Evolutionary conservation across 176 grass and related monocot species (phyloP).

Genomic region (Guadua angustifolia): DNA sequence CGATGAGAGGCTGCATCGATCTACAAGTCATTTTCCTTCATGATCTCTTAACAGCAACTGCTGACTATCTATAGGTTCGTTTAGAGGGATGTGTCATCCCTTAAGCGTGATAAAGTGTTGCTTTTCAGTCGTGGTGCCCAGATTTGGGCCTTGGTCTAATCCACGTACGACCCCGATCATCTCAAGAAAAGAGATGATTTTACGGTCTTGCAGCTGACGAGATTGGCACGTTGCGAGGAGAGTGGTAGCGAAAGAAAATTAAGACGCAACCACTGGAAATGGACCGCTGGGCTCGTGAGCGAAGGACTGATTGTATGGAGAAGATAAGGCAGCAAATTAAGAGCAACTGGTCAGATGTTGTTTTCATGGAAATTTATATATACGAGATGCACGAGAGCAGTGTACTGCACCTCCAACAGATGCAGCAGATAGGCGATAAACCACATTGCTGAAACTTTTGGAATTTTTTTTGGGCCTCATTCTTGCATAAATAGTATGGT

Average conservation of each 20-base stretch:
- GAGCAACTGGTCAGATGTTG: slow-evolving; percentile 23
- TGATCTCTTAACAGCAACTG: slow-evolving; percentile 22
- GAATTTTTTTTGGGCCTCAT: no score
- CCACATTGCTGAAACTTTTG: no score
- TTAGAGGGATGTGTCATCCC: background rate
- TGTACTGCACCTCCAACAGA: background rate
- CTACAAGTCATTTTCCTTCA: slow-evolving; percentile 36
- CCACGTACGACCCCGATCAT: background rate
- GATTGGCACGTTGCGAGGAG: background rate
- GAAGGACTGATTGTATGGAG: background rate
- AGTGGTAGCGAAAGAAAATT: background rate
- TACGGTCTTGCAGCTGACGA: background rate
- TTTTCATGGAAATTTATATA: background rate
- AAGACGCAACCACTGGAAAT: background rate
- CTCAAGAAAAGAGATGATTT: background rate
- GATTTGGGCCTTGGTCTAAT: background rate
- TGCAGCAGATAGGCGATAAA: no score
- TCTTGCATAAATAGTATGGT: no score
- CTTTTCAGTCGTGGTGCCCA: background rate
- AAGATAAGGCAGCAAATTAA: background rate
- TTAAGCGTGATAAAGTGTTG: background rate
- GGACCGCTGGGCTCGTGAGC: background rate
- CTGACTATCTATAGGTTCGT: background rate
- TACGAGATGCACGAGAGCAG: background rate
- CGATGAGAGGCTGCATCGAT: slow-evolving; percentile 34